These are phyloP conservation scores for Globisporangium rhizosaccharum DNA, from an alignment of 352 stramenopile genomes.

Conservation along the genomic window DNA sequence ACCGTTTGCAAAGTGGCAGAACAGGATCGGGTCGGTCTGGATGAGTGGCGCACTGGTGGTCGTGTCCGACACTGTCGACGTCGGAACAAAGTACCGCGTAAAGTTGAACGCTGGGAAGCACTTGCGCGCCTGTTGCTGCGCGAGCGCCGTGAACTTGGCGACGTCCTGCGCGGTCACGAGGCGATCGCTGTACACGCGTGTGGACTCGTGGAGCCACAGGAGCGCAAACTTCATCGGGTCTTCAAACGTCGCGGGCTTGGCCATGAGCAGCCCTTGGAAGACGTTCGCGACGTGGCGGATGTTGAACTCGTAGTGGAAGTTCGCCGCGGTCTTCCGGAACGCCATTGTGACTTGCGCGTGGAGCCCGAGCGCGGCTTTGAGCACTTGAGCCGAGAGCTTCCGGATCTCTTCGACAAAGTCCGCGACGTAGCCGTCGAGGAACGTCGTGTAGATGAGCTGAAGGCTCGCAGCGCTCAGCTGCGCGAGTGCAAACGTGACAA, in stretches of 20 bases:
- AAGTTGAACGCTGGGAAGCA: slow-evolving; percentile 91
- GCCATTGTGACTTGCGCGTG: slow-evolving; percentile 74
- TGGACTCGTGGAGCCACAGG: slow-evolving; percentile 96
- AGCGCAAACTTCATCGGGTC: slow-evolving; percentile 89
- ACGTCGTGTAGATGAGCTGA: slow-evolving; percentile 93
- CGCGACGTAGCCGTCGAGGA: slow-evolving; percentile 91
- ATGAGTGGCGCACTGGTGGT: slow-evolving; percentile 5
- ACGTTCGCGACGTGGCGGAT: slow-evolving; percentile 94
- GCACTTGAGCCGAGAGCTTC: slow-evolving; percentile 77
- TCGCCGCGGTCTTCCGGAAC: slow-evolving; percentile 92
- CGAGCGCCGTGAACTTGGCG: slow-evolving; percentile 81
- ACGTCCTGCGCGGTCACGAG: slow-evolving; percentile 83
- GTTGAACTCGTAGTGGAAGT: slow-evolving; percentile 98
- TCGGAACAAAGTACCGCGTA: slow-evolving; percentile 82
- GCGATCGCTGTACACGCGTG: slow-evolving; percentile 93
- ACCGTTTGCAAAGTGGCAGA: slow-evolving; percentile 91
- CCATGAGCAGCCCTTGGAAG: slow-evolving; percentile 92
- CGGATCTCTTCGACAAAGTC: slow-evolving; percentile 93
- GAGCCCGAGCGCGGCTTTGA: slow-evolving; percentile 86
- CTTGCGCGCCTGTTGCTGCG: slow-evolving; percentile 90
- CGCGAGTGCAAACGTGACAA: slow-evolving; percentile 92
- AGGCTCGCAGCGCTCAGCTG: slow-evolving; percentile 85
- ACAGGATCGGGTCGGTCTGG: slow-evolving; percentile 85
- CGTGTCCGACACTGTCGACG: slow-evolving; percentile 14
- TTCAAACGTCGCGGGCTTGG: slow-evolving; percentile 76